Percentiles rank a stretch among this genome's conserved stretches.
phyloP scores from a whole-genome alignment of 2,329 filamentous ascomycete genomes.

The Monilinia fructicola region DNA sequence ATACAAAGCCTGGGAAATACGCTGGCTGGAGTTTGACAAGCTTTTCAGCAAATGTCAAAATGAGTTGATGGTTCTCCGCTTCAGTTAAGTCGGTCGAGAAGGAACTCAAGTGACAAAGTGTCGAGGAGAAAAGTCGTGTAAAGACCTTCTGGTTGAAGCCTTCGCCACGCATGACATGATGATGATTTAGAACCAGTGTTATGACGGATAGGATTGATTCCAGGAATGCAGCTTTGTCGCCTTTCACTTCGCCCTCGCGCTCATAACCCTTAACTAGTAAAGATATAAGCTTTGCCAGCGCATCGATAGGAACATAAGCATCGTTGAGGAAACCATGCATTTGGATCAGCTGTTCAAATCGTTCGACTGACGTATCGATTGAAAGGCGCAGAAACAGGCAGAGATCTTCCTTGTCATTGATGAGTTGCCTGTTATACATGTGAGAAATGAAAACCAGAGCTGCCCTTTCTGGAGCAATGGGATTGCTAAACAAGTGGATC shows the following conservation, averaged over 20 bases:
- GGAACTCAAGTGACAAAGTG: slow-evolving; percentile 72
- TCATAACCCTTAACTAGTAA: slow-evolving; percentile 72
- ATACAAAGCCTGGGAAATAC: slow-evolving; percentile 78
- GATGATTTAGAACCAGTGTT: slow-evolving; percentile 78
- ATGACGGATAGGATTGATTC: slow-evolving; percentile 77
- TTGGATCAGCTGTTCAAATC: slow-evolving; percentile 69
- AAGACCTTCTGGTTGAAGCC: slow-evolving; percentile 86
- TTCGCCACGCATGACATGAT: slow-evolving; percentile 78
- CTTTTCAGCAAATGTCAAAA: slow-evolving; percentile 68
- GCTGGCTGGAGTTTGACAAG: slow-evolving; percentile 73
- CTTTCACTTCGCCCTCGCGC: slow-evolving; percentile 55
- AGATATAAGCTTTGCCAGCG: slow-evolving; percentile 76
- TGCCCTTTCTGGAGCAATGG: slow-evolving; percentile 71
- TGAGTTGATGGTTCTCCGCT: slow-evolving; percentile 65
- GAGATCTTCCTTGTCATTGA: slow-evolving; percentile 74
- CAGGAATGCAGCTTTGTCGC: slow-evolving; percentile 68
- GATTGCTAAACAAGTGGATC: slow-evolving; percentile 77
- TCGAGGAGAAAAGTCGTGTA: slow-evolving; percentile 81
- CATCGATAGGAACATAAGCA: slow-evolving; percentile 66
- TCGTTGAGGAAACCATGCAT: slow-evolving; percentile 59
- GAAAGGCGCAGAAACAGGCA: slow-evolving; percentile 77
- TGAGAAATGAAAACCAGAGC: slow-evolving; percentile 79
- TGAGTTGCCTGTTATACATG: slow-evolving; percentile 70
- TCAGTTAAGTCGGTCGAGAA: slow-evolving; percentile 58
- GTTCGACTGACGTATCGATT: slow-evolving; percentile 74